Evolutionary conservation across 2,329 filamentous ascomycete genomes (phyloP).

Genomic region (Paraconiothyrium sp.): DNA sequence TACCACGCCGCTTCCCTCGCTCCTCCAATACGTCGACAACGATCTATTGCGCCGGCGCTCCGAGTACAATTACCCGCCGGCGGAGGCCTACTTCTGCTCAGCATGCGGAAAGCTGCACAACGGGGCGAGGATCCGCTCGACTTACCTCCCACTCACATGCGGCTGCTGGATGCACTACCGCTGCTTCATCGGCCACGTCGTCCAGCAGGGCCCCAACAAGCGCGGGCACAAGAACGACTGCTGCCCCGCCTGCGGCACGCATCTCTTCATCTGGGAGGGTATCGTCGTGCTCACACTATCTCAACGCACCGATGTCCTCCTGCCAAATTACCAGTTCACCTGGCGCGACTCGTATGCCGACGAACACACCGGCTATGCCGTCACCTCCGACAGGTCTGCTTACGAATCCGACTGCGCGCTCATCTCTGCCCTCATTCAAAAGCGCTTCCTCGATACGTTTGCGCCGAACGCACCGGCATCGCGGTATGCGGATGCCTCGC

Average conservation of each 20-base stretch:
- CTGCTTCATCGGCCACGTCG: conserved; percentile 29
- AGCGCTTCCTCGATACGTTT: conserved; percentile 18
- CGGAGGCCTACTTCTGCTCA: conserved; percentile 13
- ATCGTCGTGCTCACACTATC: conserved; percentile 32
- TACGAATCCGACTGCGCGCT: conserved; percentile 28
- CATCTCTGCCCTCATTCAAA: conserved; percentile 21
- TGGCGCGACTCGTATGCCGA: background rate
- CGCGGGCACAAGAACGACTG: conserved; percentile 11
- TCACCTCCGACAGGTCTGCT: conserved; percentile 9
- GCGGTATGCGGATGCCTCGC: conserved; percentile 20
- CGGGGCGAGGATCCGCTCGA: conserved; percentile 9
- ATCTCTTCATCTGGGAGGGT: conserved; percentile 34
- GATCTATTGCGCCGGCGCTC: conserved; percentile 21
- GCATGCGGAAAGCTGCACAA: conserved; percentile 20
- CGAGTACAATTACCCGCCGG: conserved; percentile 23
- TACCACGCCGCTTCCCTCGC: conserved; percentile 19
- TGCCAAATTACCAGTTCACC: conserved; percentile 7
- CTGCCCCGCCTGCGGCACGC: conserved; percentile 26
- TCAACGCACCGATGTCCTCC: conserved; percentile 27
- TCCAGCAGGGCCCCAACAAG: background rate
- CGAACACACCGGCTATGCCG: background rate
- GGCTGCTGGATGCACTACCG: conserved; percentile 39
- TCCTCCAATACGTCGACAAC: conserved; percentile 36
- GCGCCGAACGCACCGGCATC: background rate
- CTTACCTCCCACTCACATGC: conserved; percentile 32